Conservation (phyloP, 495 filamentous ascomycete genomes). For the Lineolata rhizophorae region DNA sequence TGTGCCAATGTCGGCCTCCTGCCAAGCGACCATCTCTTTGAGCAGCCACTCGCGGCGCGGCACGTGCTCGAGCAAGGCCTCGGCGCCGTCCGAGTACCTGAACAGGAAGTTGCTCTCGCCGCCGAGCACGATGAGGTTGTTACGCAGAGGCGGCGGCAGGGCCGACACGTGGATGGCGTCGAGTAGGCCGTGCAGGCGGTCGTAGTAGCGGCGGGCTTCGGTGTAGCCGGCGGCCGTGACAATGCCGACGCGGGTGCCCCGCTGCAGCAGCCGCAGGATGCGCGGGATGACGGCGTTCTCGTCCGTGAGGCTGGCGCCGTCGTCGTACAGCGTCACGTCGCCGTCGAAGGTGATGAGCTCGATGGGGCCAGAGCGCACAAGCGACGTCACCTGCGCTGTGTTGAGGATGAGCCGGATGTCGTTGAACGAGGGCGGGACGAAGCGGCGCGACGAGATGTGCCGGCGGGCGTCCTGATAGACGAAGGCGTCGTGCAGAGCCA, state of each 20-base stretch:
- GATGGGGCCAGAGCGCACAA: conserved; percentile 43
- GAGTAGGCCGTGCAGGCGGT: conserved; percentile 62
- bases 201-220: conserved; percentile 62
- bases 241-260: conserved; percentile 61
- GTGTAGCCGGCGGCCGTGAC: conserved; percentile 95
- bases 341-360: conserved; percentile 90
- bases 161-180: conserved; percentile 51
- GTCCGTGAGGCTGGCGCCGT: conserved; percentile 54
- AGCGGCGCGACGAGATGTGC: conserved; percentile 75
- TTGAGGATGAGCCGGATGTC: conserved; percentile 85
- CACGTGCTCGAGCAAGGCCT: conserved; percentile 34
- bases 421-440: conserved; percentile 94
- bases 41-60: conserved; percentile 56
- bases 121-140: conserved; percentile 77
- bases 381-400: conserved; percentile 76
- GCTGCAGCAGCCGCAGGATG: conserved; percentile 41
- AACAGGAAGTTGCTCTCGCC: conserved; percentile 70
- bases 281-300: conserved; percentile 59
- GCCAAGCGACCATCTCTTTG: conserved; percentile 73
- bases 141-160: conserved; percentile 39
- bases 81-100: conserved; percentile 35
- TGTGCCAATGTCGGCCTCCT: conserved; percentile 47
- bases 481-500: conserved; percentile 75
- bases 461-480: conserved; percentile 66
- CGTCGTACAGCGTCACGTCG: conserved; percentile 92